Evolutionary conservation across 2,329 filamentous ascomycete genomes (phyloP).

Genomic region (Hysterium pulicare): DNA sequence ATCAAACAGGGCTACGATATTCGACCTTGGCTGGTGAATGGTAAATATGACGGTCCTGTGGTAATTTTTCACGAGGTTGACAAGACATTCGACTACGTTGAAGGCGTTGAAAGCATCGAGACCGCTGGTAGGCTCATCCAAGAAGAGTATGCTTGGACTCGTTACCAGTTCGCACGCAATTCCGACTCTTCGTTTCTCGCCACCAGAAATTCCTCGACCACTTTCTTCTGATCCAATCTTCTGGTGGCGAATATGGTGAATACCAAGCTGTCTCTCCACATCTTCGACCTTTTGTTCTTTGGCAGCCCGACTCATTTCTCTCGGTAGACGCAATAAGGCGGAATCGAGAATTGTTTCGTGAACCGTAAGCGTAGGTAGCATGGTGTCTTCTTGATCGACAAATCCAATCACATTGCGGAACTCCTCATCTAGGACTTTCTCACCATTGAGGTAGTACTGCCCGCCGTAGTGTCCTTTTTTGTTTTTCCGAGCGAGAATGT

Average conservation of each 20-base stretch:
- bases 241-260: constrained; percentile 89
- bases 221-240: constrained; percentile 95
- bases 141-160: constrained; percentile 92
- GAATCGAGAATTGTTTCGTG: constrained; percentile 97
- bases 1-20: constrained; percentile 96
- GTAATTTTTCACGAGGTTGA: constrained; percentile 92
- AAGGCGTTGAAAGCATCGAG: constrained; percentile 96
- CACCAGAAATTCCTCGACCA: constrained; percentile 92
- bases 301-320: constrained; percentile 80
- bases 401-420: constrained; percentile 94
- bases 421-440: constrained; percentile 78
- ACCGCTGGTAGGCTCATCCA: constrained; percentile 95
- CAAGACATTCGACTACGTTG: constrained; percentile 94
- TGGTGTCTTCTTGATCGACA: constrained; percentile 96
- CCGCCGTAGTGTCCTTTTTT: constrained; percentile 78
- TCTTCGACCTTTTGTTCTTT: constrained; percentile 91
- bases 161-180: constrained; percentile 98
- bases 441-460: constrained; percentile 89
- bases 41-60: constrained; percentile 97
- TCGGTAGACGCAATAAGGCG: constrained; percentile 84
- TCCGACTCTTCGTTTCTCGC: constrained; percentile 91
- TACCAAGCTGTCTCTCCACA: constrained; percentile 93
- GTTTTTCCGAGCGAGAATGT: constrained; percentile 95
- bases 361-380: constrained; percentile 92
- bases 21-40: constrained; percentile 95